These are phyloP conservation scores for Heterobasidion irregulare DNA, from an alignment of 1,284 basidiomycete species.

Conservation along the genomic window DNA sequence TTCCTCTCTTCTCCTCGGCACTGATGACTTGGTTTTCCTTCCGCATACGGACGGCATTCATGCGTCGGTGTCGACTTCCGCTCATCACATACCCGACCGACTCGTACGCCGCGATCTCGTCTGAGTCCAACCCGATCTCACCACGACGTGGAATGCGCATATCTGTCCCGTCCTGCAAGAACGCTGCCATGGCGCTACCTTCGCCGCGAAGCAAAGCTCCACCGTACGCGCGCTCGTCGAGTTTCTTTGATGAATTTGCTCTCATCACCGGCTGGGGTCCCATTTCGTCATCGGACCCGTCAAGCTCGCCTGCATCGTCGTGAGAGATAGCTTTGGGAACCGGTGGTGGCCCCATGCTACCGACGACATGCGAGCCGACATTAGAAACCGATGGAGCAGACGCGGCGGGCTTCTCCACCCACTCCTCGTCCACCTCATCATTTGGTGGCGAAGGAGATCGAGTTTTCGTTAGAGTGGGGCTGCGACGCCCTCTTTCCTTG, in stretches of 20 bases:
- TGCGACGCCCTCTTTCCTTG: constrained; percentile 15
- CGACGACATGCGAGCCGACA: constrained; percentile 12
- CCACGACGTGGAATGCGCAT: constrained; percentile 95
- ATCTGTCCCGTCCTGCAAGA: constrained; percentile 81
- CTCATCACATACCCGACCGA: constrained; percentile 97
- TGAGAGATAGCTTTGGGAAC: constrained; percentile 2
- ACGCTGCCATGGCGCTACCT: constrained; percentile 95
- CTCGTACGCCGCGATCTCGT: constrained; percentile 85
- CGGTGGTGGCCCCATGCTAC: neutral
- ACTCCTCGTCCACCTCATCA: constrained; percentile 53
- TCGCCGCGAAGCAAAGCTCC: constrained; percentile 88
- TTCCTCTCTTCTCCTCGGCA: constrained; percentile 94
- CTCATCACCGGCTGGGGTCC: constrained; percentile 51
- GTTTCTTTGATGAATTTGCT: constrained; percentile 31
- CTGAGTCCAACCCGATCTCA: constrained; percentile 89
- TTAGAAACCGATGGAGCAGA: constrained; percentile 22
- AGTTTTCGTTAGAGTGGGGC: too few relatives aligned
- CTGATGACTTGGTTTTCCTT: constrained; percentile 99
- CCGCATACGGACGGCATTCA: constrained; percentile 96
- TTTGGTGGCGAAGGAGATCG: neutral
- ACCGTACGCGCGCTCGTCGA: constrained; percentile 78
- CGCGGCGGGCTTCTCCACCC: constrained; percentile 59
- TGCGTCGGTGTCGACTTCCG: constrained; percentile 84
- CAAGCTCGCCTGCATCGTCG: constrained; percentile 4
- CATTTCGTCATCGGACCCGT: constrained; percentile 40